Evolutionary conservation across 768 basidiomycete genomes (phyloP), one percentile per base, ranked within the genome.

Genomic region (Myochromella boudieri): DNA sequence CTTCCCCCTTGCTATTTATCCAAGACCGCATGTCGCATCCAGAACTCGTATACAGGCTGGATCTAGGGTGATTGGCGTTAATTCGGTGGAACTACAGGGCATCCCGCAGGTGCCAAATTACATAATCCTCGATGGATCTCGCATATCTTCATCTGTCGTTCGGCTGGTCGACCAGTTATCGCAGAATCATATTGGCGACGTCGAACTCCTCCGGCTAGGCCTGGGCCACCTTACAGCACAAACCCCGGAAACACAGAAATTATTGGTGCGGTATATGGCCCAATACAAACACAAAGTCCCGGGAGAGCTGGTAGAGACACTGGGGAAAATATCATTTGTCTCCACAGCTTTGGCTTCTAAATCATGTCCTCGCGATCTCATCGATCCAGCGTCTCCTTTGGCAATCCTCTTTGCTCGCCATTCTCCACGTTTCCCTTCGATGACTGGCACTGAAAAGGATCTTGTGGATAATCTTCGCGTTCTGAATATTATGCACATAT

Each of bases 321-420:
- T 77, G 4, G 50, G 52, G 1, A 43, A 42, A 12, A 57, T 47
- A 1, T 25, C 42, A 1, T 74, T 75, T 31, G 60, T 75, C 6
- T 42, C 39, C 0, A 57, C 54, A 6, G 21, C 51, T 4, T 56
- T 55, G 42, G 65, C 60, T 2, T 34, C 42, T 6, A 42, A 22
- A 14, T 53, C 39, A 10, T 41, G 52, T 20, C 69, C 72, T 0
- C 29, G 34, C 1, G 51, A 67, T 3, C 44, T 59, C 20, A 49
- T 73, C 15, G 68, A 72, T 27, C 68, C 71, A 2, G 24, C 51
- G 1, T 68, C 69, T 1, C 38, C 51, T 0, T 45, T 74, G n/a
- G 57, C 59, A 1, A 36, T 22, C 1, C 46, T 74, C 10, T 74
- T 64, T 33, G 37, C 28, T 3, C 42, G 46, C 7, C 54, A 49